These are phyloP conservation scores for Penicillium brasilianum DNA, from an alignment of 2,329 filamentous ascomycete genomes.

Conservation along the genomic window DNA sequence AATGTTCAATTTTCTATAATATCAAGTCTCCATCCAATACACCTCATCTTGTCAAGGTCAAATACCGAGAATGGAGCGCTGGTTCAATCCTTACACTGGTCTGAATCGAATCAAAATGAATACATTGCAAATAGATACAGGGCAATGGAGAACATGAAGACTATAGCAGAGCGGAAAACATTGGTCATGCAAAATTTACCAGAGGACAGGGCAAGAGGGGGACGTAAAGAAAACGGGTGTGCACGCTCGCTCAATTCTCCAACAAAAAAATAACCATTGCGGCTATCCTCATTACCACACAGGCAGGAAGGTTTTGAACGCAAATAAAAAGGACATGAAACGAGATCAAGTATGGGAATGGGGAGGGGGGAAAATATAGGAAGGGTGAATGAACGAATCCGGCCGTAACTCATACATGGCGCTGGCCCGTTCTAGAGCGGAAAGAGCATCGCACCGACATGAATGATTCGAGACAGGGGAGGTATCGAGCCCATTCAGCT, in stretches of 20 bases:
- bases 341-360: conserved; percentile 4
- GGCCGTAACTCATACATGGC: conserved; percentile 26
- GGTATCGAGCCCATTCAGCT: not conserved
- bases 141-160: conserved; percentile 17
- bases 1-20: no score
- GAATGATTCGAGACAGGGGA: not conserved
- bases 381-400: conserved; percentile 13
- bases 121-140: conserved; percentile 28
- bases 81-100: not conserved
- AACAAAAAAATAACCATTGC: conserved; percentile 24
- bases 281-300: conserved; percentile 30
- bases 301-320: conserved; percentile 17
- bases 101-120: conserved; percentile 5
- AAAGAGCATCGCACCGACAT: conserved; percentile 13
- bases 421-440: conserved; percentile 23
- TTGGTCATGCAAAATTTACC: conserved; percentile 30
- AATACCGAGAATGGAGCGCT: no score
- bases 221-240: conserved; percentile 22
- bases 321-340: conserved; percentile 13
- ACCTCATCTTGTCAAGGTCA: not conserved
- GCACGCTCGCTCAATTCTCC: conserved; percentile 34
- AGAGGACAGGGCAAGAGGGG: conserved; percentile 7
- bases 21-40: no score
- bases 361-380: conserved; percentile 12
- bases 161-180: conserved; percentile 19